These are phyloP conservation scores for Venturia effusa DNA, from an alignment of 2,329 filamentous ascomycete genomes.

Conservation along the genomic window DNA sequence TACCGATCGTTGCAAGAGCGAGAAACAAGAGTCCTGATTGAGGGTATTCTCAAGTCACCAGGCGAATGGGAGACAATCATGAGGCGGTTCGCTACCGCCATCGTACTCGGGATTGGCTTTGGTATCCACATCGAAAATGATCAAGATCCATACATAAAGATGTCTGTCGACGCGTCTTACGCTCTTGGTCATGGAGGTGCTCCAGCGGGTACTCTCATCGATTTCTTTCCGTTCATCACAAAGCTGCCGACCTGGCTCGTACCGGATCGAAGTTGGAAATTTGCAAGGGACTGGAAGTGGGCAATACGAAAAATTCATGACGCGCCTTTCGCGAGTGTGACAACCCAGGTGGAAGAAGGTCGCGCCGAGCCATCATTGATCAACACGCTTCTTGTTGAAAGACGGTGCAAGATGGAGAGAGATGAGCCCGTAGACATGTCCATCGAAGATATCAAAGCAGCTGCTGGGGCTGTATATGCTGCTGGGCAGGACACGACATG, in stretches of 20 bases:
- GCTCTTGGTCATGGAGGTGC: constrained; percentile 20
- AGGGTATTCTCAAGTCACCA: constrained; percentile 23
- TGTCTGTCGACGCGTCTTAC: constrained; percentile 22
- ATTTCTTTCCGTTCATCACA: constrained; percentile 34
- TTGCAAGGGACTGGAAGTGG: constrained; percentile 18
- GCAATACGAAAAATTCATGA: constrained; percentile 34
- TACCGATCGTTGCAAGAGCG: constrained; percentile 22
- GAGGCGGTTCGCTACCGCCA: constrained; percentile 29
- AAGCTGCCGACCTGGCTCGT: constrained; percentile 21
- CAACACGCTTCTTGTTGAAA: constrained; percentile 20
- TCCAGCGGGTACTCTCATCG: constrained; percentile 30
- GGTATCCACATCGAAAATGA: constrained; percentile 30
- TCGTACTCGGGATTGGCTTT: constrained; percentile 35
- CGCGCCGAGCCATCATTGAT: constrained; percentile 22
- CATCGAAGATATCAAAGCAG: constrained; percentile 38
- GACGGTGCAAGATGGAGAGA: constrained; percentile 20
- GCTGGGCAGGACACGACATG: constrained; percentile 38
- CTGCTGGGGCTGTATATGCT: constrained; percentile 37
- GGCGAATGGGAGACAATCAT: constrained; percentile 28
- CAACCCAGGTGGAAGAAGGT: constrained; percentile 23
- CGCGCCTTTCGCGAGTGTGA: constrained; percentile 26
- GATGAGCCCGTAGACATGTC: constrained; percentile 25
- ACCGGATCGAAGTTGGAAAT: constrained; percentile 16
- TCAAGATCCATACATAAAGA: constrained; percentile 31
- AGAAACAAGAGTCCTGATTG: constrained; percentile 23